Evolutionary conservation across 1,284 basidiomycete genomes (phyloP).

Genomic region (Cerrena zonata): DNA sequence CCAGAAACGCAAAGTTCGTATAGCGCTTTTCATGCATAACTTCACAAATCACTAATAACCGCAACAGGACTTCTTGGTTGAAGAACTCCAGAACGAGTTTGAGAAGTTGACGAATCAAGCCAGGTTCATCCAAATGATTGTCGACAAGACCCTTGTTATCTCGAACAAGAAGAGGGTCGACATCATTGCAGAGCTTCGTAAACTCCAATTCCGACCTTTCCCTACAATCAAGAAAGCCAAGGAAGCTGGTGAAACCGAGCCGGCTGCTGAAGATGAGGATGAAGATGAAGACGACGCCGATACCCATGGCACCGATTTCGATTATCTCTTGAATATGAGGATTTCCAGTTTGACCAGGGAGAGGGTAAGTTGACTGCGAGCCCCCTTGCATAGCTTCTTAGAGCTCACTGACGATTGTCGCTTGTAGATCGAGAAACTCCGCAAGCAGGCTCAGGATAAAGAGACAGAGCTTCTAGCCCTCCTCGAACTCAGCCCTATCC

Average conservation of each 20-base stretch:
- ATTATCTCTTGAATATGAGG: slow-evolving; percentile 92
- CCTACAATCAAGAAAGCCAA: slow-evolving; percentile 72
- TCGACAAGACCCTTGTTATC: slow-evolving; percentile 82
- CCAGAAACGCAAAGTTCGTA: slow-evolving; percentile 83
- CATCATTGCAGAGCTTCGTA: slow-evolving; percentile 81
- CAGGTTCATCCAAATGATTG: slow-evolving; percentile 95
- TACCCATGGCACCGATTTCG: slow-evolving; percentile 66
- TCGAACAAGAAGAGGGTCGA: slow-evolving; percentile 88
- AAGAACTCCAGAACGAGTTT: slow-evolving; percentile 77
- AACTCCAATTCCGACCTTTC: slow-evolving; percentile 84
- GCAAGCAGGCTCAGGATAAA: slow-evolving; percentile 77
- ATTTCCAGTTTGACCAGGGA: slow-evolving; percentile 94
- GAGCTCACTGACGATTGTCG: neutral
- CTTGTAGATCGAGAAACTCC: slow-evolving; percentile 77
- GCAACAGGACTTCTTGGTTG: slow-evolving; percentile 77
- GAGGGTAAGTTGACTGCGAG: slow-evolving; percentile 55
- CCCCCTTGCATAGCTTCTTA: neutral
- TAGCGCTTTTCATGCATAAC: slow-evolving; percentile 2
- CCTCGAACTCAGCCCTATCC: slow-evolving; percentile 74
- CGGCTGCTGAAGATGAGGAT: slow-evolving; percentile 56
- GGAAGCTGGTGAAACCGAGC: slow-evolving; percentile 66
- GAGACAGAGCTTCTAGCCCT: slow-evolving; percentile 78
- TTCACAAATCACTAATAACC: neutral
- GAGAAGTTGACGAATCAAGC: slow-evolving; percentile 93
- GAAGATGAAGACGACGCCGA: slow-evolving; percentile 56